phyloP scores from a whole-genome alignment of 1,284 basidiomycete species.

The Pseudozyma flocculosa region DNA sequence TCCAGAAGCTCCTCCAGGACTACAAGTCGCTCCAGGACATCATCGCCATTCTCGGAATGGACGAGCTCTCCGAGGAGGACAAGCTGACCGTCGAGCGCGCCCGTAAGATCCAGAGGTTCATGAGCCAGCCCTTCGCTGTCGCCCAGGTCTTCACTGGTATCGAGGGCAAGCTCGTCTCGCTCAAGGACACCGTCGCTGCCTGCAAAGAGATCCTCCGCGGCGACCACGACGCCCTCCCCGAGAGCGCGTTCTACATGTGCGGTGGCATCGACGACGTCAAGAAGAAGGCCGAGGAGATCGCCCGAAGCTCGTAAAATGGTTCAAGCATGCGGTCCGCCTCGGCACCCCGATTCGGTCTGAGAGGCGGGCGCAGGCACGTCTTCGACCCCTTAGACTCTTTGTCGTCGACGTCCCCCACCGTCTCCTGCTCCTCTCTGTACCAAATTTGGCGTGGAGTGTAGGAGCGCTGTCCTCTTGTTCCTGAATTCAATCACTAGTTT shows the following conservation, averaged over 20 bases:
- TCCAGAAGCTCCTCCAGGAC: slow-evolving; percentile 98
- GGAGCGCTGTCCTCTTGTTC: no score
- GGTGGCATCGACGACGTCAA: slow-evolving; percentile 93
- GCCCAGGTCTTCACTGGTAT: slow-evolving; percentile 99
- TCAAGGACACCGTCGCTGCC: slow-evolving; percentile 58
- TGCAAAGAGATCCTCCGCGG: slow-evolving; percentile 81
- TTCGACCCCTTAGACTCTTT: no score
- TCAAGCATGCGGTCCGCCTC: no score
- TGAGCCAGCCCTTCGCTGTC: slow-evolving; percentile 99
- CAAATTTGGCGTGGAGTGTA: no score
- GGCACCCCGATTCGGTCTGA: no score
- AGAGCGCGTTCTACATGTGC: slow-evolving; percentile 67
- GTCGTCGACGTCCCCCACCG: no score
- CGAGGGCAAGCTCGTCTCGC: slow-evolving; percentile 87
- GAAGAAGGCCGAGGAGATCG: slow-evolving; percentile 91
- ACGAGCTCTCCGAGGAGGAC: slow-evolving; percentile 99
- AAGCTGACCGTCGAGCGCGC: slow-evolving; percentile 85
- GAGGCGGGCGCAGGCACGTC: no score
- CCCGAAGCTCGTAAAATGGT: slow-evolving; percentile 55
- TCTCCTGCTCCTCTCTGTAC: no score
- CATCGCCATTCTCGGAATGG: slow-evolving; percentile 92
- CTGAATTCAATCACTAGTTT: no score
- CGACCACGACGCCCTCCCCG: slow-evolving; percentile 81
- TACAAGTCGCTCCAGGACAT: slow-evolving; percentile 96
- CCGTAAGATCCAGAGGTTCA: slow-evolving; percentile 74